These are phyloP conservation scores for Phytopythium litorale DNA, from an alignment of 352 stramenopile species.

Conservation along the genomic window DNA sequence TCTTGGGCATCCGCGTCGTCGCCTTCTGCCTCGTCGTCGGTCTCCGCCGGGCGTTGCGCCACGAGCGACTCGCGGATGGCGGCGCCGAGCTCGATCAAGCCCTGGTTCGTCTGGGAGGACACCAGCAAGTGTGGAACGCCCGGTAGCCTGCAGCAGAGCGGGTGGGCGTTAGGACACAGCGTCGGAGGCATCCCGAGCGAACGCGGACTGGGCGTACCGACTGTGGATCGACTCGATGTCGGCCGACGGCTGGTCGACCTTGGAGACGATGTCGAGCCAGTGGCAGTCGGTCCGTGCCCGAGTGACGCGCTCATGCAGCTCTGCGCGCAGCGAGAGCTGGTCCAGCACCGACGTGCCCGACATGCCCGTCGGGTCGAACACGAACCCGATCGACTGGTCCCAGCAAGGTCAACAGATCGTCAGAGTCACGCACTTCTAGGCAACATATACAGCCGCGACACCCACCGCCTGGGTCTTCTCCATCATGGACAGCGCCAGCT, in stretches of 20 bases:
- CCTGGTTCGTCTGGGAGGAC: constrained; percentile 76
- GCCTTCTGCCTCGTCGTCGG: neutral
- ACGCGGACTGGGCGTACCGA: constrained; percentile 16
- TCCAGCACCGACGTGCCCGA: constrained; percentile 62
- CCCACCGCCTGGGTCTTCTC: constrained; percentile 67
- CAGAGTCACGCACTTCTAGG: neutral
- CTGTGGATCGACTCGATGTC: constrained; percentile 33
- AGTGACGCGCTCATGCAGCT: constrained; percentile 52
- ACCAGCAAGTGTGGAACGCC: constrained; percentile 27
- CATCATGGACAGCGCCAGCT: constrained; percentile 68
- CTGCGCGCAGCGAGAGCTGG: constrained; percentile 68
- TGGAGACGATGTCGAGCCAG: constrained; percentile 88
- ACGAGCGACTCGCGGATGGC: constrained; percentile 53
- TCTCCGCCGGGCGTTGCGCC: constrained; percentile 1
- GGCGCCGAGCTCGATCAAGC: constrained; percentile 52
- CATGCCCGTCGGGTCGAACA: constrained; percentile 70
- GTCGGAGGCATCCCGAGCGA: too few species aligned
- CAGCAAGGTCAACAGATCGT: neutral
- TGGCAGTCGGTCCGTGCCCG: constrained; percentile 35
- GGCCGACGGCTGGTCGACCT: constrained; percentile 61
- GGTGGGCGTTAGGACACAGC: neutral
- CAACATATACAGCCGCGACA: constrained; percentile 5
- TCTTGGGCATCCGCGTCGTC: neutral
- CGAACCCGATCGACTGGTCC: constrained; percentile 72
- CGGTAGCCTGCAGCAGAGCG: constrained; percentile 16